Evolutionary conservation across 1,139 yeast genomes (phyloP), one percentile per base, ranked within the genome.

Genomic region (Lipomyces yarrowii): DNA sequence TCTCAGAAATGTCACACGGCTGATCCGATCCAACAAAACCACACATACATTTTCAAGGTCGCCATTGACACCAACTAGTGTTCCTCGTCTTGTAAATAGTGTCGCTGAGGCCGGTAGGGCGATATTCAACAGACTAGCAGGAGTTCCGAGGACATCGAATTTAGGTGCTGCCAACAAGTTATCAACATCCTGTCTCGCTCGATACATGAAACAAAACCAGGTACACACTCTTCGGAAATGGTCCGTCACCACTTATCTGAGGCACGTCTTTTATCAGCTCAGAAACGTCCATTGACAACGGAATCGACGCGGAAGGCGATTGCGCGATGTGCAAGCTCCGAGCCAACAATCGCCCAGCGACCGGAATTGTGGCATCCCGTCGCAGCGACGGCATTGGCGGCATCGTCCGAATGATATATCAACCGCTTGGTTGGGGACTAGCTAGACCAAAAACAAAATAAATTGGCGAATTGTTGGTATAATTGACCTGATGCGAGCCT

Each of bases 41-140:
- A 26, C 11, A 54, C 67, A 13, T 33, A 71, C 67, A 54, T 69
- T 69, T 4, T 74, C 71, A 8, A 80, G 70, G 26, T 78, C 75
- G 1, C 86, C 86, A 73, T 80, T 83, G 57, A 82, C 74, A 2
- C 84, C 86, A 10, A 84, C 76, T 21, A 85, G 74, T 15, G 83
- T 78, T 23, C 83, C 82, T 39, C 82, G 74, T 5, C 81, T 77
- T 30, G 83, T 79, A 69, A 79, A 83, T 33, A 85, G 71, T 2
- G 82, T 76, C 3, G 84, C 76, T 1, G 86, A 83, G 5, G 85
- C 79, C 3, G 88, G 88, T 8, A 85, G 72, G 37, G 82, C 78
- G 56, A 84, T 77, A 61, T 80, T 81, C 56, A 85, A 71, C 65
- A 85, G 67, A 8, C 83, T 78, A 4, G 81, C 76, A 0, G 82